phyloP scores from a whole-genome alignment of 345 rosid genomes.

The Sisymbrium altissimum region DNA sequence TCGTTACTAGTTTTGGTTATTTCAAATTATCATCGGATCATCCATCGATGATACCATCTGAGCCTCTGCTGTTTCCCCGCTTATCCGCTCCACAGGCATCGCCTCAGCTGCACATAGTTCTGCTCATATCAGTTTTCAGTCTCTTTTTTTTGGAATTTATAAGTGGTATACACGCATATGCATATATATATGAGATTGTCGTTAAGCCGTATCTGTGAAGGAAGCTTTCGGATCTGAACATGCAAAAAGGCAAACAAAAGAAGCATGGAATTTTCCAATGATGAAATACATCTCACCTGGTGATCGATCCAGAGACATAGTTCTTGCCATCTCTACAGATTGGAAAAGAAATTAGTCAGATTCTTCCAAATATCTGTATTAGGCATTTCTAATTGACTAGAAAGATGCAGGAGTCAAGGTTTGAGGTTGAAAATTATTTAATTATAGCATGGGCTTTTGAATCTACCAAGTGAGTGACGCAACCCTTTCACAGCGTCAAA shows the following conservation, averaged over 20 bases:
- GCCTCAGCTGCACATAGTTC: constrained; percentile 47
- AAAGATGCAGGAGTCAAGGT: not conserved
- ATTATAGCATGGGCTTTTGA: not conserved
- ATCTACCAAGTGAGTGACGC: constrained; percentile 59
- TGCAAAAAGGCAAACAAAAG: not conserved
- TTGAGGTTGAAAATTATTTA: not conserved
- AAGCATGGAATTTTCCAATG: not conserved
- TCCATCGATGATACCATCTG: constrained; percentile 63
- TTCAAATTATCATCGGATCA: constrained; percentile 71
- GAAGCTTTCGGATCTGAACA: constrained; percentile 2
- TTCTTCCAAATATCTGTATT: not conserved
- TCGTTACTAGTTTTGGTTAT: constrained; percentile 12
- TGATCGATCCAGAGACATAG: constrained; percentile 39
- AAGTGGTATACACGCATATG: not conserved
- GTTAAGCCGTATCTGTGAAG: not conserved
- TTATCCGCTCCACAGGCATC: constrained; percentile 41
- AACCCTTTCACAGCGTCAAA: constrained; percentile 90
- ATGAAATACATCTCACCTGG: constrained; percentile 7
- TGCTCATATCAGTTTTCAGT: not conserved
- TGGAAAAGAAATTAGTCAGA: constrained; percentile 20
- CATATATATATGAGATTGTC: not conserved
- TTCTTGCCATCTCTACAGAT: constrained; percentile 37
- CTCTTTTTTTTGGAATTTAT: not conserved
- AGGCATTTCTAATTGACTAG: not conserved
- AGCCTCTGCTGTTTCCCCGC: constrained; percentile 48